These are phyloP conservation scores for Phellinidium pouzarii DNA, from an alignment of 1,284 basidiomycete genomes.

Conservation along the genomic window DNA sequence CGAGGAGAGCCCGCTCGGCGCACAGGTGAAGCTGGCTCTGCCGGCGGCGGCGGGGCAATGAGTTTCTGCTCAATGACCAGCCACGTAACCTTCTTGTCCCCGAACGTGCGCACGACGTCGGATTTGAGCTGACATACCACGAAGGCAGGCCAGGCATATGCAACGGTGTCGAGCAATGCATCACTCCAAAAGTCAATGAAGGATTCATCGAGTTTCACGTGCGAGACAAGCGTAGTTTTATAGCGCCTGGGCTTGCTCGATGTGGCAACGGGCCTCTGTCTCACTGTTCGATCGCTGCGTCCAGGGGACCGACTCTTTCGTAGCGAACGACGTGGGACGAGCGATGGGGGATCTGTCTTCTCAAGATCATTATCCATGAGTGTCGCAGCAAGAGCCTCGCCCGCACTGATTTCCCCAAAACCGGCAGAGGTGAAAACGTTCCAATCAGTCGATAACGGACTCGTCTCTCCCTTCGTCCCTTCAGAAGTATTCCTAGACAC, in stretches of 20 bases:
- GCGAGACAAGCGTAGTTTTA: constrained; percentile 38
- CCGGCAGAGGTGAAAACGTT: constrained; percentile 52
- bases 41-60: constrained; percentile 31
- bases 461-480: constrained; percentile 9
- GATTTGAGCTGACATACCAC: constrained; percentile 58
- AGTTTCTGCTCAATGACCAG: constrained; percentile 59
- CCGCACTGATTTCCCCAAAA: constrained; percentile 42
- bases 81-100: constrained; percentile 41
- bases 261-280: constrained; percentile 18
- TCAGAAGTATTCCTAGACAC: constrained; percentile 13
- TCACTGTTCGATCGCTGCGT: background rate
- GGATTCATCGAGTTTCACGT: constrained; percentile 63
- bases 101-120: constrained; percentile 17
- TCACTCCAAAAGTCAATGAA: constrained; percentile 76
- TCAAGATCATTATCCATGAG: constrained; percentile 56
- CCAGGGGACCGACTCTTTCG: constrained; percentile 25
- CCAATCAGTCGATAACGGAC: constrained; percentile 29
- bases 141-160: constrained; percentile 56
- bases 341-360: constrained; percentile 39
- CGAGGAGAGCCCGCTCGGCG: constrained; percentile 13
- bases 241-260: constrained; percentile 24
- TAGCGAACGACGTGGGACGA: constrained; percentile 26
- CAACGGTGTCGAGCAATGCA: constrained; percentile 57
- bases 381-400: constrained; percentile 46
- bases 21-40: constrained; percentile 21